Evolutionary conservation across 257 asterid genomes (phyloP).

Genomic region (Solanum pinnatisectum): DNA sequence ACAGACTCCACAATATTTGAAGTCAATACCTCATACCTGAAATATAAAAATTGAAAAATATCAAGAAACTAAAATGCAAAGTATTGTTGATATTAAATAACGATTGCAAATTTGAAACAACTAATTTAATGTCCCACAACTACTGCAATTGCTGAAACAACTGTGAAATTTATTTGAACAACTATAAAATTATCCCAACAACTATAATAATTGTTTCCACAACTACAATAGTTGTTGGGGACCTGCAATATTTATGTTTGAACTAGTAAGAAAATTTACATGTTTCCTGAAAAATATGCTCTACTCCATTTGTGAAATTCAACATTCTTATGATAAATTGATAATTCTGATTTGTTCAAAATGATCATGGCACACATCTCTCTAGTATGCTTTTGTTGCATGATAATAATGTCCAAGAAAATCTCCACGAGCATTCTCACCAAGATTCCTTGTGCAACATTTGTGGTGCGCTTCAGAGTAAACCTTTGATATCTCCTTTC

Average conservation of each 20-base stretch:
- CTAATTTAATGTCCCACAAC: too few species aligned
- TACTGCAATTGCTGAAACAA: too few species aligned
- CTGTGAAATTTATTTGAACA: not conserved
- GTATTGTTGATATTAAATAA: too few species aligned
- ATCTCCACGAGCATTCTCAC: not conserved
- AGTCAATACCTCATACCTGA: not conserved
- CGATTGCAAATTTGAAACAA: too few species aligned
- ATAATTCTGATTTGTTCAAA: not conserved
- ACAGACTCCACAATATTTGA: not conserved
- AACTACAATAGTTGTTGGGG: not conserved
- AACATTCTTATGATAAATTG: not conserved
- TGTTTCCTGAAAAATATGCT: not conserved
- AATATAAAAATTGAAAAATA: not conserved
- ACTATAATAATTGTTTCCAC: not conserved
- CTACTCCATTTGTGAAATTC: not conserved
- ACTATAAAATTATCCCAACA: not conserved
- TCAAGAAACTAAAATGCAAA: too few species aligned
- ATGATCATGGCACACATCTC: not conserved
- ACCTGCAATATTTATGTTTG: not conserved
- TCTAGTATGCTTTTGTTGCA: not conserved
- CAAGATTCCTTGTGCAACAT: not conserved
- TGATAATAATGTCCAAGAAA: not conserved
- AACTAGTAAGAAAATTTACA: not conserved
- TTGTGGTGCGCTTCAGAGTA: not conserved
- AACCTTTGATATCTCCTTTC: not conserved